Base-by-base conservation (phyloP, 805 yeast species). In the Ogataea glucozyma region DNA sequence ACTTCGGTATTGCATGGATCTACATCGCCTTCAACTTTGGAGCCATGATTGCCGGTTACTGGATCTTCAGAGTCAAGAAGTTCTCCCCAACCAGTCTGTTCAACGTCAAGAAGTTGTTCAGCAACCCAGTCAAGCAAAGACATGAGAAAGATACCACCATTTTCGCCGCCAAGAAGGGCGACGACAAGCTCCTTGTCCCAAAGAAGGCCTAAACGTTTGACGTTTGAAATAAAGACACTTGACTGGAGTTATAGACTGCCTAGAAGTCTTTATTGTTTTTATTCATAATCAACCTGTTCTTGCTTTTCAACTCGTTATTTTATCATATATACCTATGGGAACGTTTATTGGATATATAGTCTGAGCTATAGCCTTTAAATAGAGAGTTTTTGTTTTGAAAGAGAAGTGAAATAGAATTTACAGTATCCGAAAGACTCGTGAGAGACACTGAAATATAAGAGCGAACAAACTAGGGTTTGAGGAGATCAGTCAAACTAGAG, bases 1-100 rank as follows among this genome's bases (percentile, higher is more conserved):
- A 83, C 50, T 65, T 82, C 47, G 88, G 88, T 18, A 69, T 82
- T 53, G 70, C 71, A 54, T 75, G 78, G 71, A 81, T 69, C 31
- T 83, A 73, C 65, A 71, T 79, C 40, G 46, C 66, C 27, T 79
- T 81, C 70, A 81, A 82, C 51, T 43, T 73, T 24, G 48, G 52
- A 43, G 74, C 70, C 9, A 69, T 73, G 72, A 59, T 67, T 33
- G 53, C 30, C 17, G 59, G 64, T 37, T 71, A 69, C 49, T 69
- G 59, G 52, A 18, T 56, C 48, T 58, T 65, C 66, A 54, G 73
- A 63, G 61, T 67, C 48, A 49, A 59, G 54, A 52, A 53, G 38
- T 54, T 74, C 67, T 31, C 66, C 51, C 54, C 66, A 58, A 6
- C 46, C 52, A 44, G 41, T 18, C 10, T 71, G 38, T 54, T 69